phyloP scores from a whole-genome alignment of 2,329 filamentous ascomycete genomes.

The Phymatotrichopsis omnivora region DNA sequence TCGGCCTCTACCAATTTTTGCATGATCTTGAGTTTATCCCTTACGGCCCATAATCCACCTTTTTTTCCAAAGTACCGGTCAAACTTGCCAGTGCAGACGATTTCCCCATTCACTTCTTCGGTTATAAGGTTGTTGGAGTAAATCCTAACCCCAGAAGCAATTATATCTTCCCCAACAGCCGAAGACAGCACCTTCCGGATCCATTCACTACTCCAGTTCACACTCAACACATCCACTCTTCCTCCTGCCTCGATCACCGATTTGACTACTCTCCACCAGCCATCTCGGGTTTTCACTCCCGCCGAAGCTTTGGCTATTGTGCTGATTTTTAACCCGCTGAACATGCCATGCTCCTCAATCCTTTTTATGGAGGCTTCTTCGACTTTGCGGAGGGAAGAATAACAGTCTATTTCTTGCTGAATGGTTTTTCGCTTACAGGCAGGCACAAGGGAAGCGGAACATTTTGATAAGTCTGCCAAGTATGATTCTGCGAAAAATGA shows the following conservation, averaged over 20 bases:
- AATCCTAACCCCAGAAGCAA: not conserved
- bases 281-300: slow-evolving; percentile 9
- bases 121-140: slow-evolving; percentile 20
- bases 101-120: not conserved
- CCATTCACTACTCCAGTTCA: slow-evolving; percentile 24
- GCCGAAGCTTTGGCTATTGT: not conserved
- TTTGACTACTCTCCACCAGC: slow-evolving; percentile 6
- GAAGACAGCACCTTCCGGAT: slow-evolving; percentile 13
- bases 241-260: not conserved
- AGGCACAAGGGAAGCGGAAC: not conserved
- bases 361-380: slow-evolving; percentile 17
- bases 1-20: not conserved
- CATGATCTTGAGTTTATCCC: slow-evolving; percentile 17
- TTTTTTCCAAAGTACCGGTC: slow-evolving; percentile 14
- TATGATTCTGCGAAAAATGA: slow-evolving; percentile 14
- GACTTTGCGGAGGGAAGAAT: slow-evolving; percentile 5
- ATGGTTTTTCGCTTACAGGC: slow-evolving; percentile 2
- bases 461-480: slow-evolving; percentile 9
- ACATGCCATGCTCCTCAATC: slow-evolving; percentile 16
- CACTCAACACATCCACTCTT: slow-evolving; percentile 13
- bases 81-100: slow-evolving; percentile 15
- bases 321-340: not conserved
- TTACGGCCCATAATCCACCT: slow-evolving; percentile 19
- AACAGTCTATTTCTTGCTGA: slow-evolving; percentile 7
- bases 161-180: not conserved